These are phyloP conservation scores for Elongisporangium undulatum DNA, from an alignment of 352 stramenopile genomes.

Conservation along the genomic window DNA sequence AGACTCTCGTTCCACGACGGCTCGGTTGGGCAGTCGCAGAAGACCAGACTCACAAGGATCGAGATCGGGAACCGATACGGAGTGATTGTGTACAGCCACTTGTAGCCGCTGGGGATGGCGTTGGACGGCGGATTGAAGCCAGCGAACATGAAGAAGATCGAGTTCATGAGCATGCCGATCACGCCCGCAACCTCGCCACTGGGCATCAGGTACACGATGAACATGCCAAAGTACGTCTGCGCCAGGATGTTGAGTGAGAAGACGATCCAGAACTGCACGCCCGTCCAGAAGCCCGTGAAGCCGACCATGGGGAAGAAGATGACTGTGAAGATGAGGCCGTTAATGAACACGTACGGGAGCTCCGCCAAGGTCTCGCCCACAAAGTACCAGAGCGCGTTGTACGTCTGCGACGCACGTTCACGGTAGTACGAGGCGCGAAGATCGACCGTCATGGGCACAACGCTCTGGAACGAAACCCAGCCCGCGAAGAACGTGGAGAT, in stretches of 20 bases:
- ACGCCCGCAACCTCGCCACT: constrained; percentile 26
- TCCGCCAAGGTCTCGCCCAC: constrained; percentile 71
- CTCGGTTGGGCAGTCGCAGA: constrained; percentile 20
- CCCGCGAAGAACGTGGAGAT: constrained; percentile 63
- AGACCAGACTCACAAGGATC: constrained; percentile 22
- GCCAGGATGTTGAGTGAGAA: constrained; percentile 25
- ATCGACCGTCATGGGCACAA: constrained; percentile 59
- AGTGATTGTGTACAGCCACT: constrained; percentile 30
- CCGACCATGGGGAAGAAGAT: constrained; percentile 47
- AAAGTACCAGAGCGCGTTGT: constrained; percentile 61
- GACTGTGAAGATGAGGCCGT: constrained; percentile 31
- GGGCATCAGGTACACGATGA: constrained; percentile 25
- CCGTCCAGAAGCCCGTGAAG: constrained; percentile 23
- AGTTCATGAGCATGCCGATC: constrained; percentile 28
- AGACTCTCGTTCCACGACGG: constrained; percentile 13
- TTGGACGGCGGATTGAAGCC: constrained; percentile 27
- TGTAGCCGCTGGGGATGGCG: constrained; percentile 25
- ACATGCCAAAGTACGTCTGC: constrained; percentile 27
- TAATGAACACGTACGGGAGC: constrained; percentile 44
- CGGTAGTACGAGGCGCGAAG: constrained; percentile 87
- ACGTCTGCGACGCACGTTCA: constrained; percentile 82
- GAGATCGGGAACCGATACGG: constrained; percentile 25
- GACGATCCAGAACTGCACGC: constrained; percentile 37
- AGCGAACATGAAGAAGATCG: constrained; percentile 34
- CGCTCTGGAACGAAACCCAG: constrained; percentile 59